A percentile compares a stretch with the other conserved stretches of the same genome.
Evolutionary conservation across 768 basidiomycete genomes (phyloP).

Genomic region (Sarcomyxa edulis): DNA sequence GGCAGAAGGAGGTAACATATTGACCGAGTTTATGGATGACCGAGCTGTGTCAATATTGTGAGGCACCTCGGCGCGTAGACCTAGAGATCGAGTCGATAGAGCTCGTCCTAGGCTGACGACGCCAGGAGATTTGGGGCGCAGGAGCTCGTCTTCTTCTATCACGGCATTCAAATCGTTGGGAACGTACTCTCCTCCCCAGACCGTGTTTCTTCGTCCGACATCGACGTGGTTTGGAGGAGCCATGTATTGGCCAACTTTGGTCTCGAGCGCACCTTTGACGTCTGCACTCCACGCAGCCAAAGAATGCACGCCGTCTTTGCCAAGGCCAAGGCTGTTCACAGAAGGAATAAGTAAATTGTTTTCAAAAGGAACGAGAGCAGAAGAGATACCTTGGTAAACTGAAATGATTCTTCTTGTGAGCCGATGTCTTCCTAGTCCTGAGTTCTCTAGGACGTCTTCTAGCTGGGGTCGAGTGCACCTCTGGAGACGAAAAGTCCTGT

Average conservation of each 20-base stretch:
- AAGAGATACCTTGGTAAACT: slow-evolving; percentile 59
- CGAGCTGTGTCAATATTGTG: slow-evolving; percentile 44
- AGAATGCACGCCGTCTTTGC: slow-evolving; percentile 51
- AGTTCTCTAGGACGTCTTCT: slow-evolving; percentile 23
- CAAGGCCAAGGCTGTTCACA: slow-evolving; percentile 50
- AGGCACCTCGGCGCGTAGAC: slow-evolving; percentile 47
- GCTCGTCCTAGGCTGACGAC: slow-evolving; percentile 23
- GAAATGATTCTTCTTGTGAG: slow-evolving; percentile 57
- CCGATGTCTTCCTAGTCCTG: slow-evolving; percentile 38
- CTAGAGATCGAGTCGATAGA: slow-evolving; percentile 37
- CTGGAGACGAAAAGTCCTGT: slow-evolving; percentile 47
- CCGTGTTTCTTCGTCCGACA: slow-evolving; percentile 39
- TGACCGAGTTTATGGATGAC: slow-evolving; percentile 39
- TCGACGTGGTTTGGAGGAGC: slow-evolving; percentile 36
- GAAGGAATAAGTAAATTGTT: slow-evolving; percentile 5
- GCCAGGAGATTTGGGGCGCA: slow-evolving; percentile 8
- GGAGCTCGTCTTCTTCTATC: slow-evolving; percentile 34
- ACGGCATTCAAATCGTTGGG: slow-evolving; percentile 32
- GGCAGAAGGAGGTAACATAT: slow-evolving; percentile 41
- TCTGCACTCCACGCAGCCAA: slow-evolving; percentile 49
- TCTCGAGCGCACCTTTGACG: slow-evolving; percentile 44
- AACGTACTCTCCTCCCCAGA: slow-evolving; percentile 36
- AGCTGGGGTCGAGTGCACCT: slow-evolving; percentile 60
- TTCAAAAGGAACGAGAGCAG: background rate
- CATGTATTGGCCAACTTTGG: slow-evolving; percentile 32